These are phyloP conservation scores for Hyaloraphidium curvatum DNA, from an alignment of 192 early-diverging fungal species.

Conservation along the genomic window DNA sequence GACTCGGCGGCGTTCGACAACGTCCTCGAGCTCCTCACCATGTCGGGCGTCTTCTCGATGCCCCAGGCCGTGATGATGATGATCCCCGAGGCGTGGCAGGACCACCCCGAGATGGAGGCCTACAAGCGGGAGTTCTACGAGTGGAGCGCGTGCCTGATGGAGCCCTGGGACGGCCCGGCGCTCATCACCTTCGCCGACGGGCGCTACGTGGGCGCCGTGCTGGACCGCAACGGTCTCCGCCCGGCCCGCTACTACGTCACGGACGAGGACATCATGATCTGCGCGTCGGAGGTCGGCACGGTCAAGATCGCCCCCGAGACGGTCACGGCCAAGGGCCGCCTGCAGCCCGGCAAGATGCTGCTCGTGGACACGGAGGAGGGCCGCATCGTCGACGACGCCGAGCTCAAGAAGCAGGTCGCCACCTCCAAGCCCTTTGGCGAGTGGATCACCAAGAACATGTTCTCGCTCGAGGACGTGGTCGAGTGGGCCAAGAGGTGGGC, in stretches of 20 bases:
- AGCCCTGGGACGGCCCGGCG: constrained; percentile 96
- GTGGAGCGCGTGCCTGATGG: constrained; percentile 95
- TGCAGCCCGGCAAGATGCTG: constrained; percentile 92
- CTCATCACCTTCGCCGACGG: constrained; percentile 96
- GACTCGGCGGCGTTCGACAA: constrained; percentile 96
- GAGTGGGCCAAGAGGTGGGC: constrained; percentile 24
- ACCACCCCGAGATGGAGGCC: constrained; percentile 55
- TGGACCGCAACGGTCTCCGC: constrained; percentile 92
- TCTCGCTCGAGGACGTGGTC: constrained; percentile 39
- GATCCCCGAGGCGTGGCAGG: constrained; percentile 98
- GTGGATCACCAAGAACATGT: constrained; percentile 73
- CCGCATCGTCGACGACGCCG: constrained; percentile 71
- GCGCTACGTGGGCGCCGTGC: constrained; percentile 88
- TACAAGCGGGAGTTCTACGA: constrained; percentile 88
- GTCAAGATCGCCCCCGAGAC: constrained; percentile 58
- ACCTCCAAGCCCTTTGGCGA: constrained; percentile 47
- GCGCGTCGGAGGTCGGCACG: constrained; percentile 91
- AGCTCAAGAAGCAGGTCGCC: constrained; percentile 63
- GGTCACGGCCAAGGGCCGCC: constrained; percentile 73
- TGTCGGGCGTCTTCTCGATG: constrained; percentile 72
- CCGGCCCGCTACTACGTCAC: constrained; percentile 98
- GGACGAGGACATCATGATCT: constrained; percentile 82
- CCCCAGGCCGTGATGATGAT: constrained; percentile 98
- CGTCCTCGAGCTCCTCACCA: constrained; percentile 82
- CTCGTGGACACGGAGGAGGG: constrained; percentile 87